Conservation (phyloP, 164 flowering plant genomes). For the Magnolia changhungtana region DNA sequence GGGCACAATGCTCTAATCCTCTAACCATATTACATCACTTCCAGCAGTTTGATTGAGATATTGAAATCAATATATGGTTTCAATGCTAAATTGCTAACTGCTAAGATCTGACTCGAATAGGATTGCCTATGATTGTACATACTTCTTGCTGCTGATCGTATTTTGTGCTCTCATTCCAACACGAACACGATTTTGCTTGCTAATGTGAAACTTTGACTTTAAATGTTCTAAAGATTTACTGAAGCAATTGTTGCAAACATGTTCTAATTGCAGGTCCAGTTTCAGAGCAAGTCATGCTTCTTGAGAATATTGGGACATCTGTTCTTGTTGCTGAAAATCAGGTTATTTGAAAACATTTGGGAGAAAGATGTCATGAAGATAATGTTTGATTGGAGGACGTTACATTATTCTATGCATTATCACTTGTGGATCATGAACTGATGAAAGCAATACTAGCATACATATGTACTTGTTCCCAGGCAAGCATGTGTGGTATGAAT, state of each 20-base stretch:
- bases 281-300: constrained; percentile 91
- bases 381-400: not conserved
- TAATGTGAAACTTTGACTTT: not conserved
- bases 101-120: not conserved
- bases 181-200: not conserved
- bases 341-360: constrained; percentile 32
- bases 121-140: too few relatives aligned
- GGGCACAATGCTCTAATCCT: not conserved
- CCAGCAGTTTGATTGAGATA: not conserved
- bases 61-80: not conserved
- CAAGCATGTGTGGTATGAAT: not conserved
- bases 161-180: not conserved
- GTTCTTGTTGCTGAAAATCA: constrained; percentile 86
- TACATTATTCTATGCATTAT: too few relatives aligned
- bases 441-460: not conserved
- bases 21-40: not conserved
- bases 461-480: not conserved
- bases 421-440: not conserved
- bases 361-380: not conserved
- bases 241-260: constrained; percentile 6
- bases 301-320: constrained; percentile 95
- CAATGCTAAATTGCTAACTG: not conserved
- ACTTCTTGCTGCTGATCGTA: too few relatives aligned
- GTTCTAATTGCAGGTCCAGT: constrained; percentile 55
- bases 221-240: not conserved